Evolutionary conservation across 257 asterid genomes (phyloP).

Genomic region (Solanum pimpinellifolium): DNA sequence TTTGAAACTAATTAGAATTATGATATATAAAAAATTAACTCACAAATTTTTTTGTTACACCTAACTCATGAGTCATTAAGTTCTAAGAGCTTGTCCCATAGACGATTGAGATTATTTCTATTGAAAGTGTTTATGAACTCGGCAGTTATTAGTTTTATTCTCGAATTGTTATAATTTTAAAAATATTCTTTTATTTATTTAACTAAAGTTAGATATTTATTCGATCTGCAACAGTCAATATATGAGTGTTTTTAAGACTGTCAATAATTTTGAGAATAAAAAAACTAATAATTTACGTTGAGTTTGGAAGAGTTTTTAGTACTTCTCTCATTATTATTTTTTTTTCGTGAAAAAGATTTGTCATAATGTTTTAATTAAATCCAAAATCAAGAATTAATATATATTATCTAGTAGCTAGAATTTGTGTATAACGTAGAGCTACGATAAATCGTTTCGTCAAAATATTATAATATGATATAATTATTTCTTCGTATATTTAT

Average conservation of each 20-base stretch:
- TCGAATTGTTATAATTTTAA: accelerated
- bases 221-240: neutral
- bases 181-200: too few relatives aligned
- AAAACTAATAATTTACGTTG: too few relatives aligned
- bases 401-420: neutral
- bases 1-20: too few relatives aligned
- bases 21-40: neutral
- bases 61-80: neutral
- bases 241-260: too few relatives aligned
- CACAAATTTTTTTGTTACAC: neutral
- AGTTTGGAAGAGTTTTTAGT: too few relatives aligned
- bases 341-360: neutral
- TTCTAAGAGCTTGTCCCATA: neutral
- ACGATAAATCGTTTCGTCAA: neutral
- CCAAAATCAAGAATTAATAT: neutral
- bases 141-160: accelerated
- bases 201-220: too few relatives aligned
- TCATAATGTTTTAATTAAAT: neutral
- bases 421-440: neutral
- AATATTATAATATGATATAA: neutral
- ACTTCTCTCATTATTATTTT: too few relatives aligned
- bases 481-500: too few relatives aligned
- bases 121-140: too few relatives aligned
- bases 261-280: too few relatives aligned
- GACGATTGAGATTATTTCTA: too few relatives aligned